These are phyloP conservation scores for Coniosporium apollinis DNA, from an alignment of 495 filamentous ascomycete species.

Conservation along the genomic window DNA sequence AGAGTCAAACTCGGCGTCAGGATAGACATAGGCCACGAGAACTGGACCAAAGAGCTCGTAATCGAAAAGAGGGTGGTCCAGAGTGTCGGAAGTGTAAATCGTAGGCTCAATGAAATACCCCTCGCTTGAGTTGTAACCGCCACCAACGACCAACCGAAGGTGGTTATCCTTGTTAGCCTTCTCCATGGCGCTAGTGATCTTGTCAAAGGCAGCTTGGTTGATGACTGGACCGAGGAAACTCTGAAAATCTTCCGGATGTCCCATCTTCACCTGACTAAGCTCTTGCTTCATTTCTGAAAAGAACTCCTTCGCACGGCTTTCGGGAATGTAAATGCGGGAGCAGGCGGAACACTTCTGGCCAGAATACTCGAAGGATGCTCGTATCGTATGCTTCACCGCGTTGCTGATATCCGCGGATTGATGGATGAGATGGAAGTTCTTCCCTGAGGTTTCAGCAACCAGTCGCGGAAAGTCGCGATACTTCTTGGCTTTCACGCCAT, in stretches of 20 bases:
- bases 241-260: constrained; percentile 48
- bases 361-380: constrained; percentile 79
- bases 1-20: constrained; percentile 39
- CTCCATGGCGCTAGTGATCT: constrained; percentile 50
- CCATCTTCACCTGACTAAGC: constrained; percentile 35
- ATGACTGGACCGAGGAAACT: constrained; percentile 70
- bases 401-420: constrained; percentile 54
- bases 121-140: constrained; percentile 46
- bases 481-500: constrained; percentile 45
- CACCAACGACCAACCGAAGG: constrained; percentile 47
- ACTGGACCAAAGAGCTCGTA: constrained; percentile 69
- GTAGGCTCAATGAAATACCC: constrained; percentile 64
- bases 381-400: constrained; percentile 64
- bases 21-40: constrained; percentile 53
- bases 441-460: constrained; percentile 76
- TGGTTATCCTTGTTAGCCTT: constrained; percentile 46
- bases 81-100: constrained; percentile 44
- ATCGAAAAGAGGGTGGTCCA: constrained; percentile 47
- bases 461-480: constrained; percentile 67
- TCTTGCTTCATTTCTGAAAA: constrained; percentile 10
- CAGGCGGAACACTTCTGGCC: constrained; percentile 82
- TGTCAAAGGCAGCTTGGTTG: constrained; percentile 52
- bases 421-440: constrained; percentile 84
- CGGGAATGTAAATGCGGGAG: constrained; percentile 57
- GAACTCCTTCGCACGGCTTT: constrained; percentile 39